phyloP scores from a whole-genome alignment of 192 early-diverging fungal genomes.

The Backusella morwellensis region DNA sequence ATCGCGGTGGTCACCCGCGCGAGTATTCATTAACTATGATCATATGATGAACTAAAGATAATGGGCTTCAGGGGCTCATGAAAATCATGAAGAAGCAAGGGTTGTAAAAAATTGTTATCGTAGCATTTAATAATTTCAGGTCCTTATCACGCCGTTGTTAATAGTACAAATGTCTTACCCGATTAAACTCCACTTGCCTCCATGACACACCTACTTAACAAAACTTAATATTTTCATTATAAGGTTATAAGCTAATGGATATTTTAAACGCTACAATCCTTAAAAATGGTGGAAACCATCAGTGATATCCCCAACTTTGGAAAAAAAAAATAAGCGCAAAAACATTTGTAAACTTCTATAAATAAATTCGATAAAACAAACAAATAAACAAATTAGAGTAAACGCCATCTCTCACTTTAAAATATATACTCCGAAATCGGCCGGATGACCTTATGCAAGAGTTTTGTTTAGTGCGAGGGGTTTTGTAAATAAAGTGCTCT shows the following conservation, averaged over 20 bases:
- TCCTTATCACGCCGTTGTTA: neutral
- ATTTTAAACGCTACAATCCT: neutral
- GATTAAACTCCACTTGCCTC: too few species aligned
- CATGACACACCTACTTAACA: neutral
- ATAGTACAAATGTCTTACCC: neutral
- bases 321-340: neutral
- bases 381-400: neutral
- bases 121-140: neutral
- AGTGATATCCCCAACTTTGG: neutral
- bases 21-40: neutral
- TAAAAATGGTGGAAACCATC: neutral
- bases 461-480: neutral
- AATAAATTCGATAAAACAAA: constrained; percentile 7
- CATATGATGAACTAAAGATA: neutral
- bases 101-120: neutral
- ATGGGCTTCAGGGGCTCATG: neutral
- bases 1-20: neutral
- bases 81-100: neutral
- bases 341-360: neutral
- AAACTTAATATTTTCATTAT: neutral
- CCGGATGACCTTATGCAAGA: neutral
- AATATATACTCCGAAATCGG: constrained; percentile 2
- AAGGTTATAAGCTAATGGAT: neutral
- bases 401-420: neutral
- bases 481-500: neutral